Evolutionary conservation across 805 yeast species (phyloP).

Genomic region (Yamadazyma endophytica): DNA sequence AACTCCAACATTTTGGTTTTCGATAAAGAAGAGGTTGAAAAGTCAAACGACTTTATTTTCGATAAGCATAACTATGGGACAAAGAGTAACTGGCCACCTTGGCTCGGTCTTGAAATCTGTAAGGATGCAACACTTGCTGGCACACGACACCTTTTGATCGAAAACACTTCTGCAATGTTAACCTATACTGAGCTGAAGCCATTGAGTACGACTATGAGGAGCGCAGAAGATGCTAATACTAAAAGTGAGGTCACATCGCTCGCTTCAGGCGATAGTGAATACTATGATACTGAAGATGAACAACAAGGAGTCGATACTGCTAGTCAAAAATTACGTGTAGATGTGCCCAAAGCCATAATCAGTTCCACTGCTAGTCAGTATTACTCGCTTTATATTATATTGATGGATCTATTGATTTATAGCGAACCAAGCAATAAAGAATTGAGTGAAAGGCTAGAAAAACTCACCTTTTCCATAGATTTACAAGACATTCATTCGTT

Average conservation of each 20-base stretch:
- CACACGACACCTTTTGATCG: slow-evolving; percentile 50
- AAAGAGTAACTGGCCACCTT: slow-evolving; percentile 75
- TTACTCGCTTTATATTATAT: slow-evolving; percentile 57
- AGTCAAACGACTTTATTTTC: slow-evolving; percentile 15
- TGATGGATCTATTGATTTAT: slow-evolving; percentile 62
- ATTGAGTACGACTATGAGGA: slow-evolving; percentile 14
- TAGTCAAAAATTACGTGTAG: slow-evolving; percentile 45
- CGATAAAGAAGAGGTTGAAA: slow-evolving; percentile 39
- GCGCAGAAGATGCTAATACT: slow-evolving; percentile 2
- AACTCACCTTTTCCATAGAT: slow-evolving; percentile 66
- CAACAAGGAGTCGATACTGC: slow-evolving; percentile 1
- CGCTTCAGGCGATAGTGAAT: slow-evolving; percentile 2
- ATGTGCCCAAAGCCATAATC: slow-evolving; percentile 65
- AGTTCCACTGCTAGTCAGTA: slow-evolving; percentile 74
- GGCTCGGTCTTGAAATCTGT: slow-evolving; percentile 73
- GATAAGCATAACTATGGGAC: slow-evolving; percentile 58
- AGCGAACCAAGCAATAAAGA: slow-evolving; percentile 65
- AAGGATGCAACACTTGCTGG: slow-evolving; percentile 37
- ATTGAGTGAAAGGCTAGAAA: slow-evolving; percentile 56
- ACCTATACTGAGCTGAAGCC: slow-evolving; percentile 47
- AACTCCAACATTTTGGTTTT: slow-evolving; percentile 73
- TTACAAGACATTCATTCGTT: slow-evolving; percentile 55
- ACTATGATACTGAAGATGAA: slow-evolving; percentile 1
- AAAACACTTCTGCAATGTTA: slow-evolving; percentile 59
- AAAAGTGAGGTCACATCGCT: neutral